These are phyloP conservation scores for Gentiana dahurica DNA, from an alignment of 257 asterid genomes.

Conservation along the genomic window DNA sequence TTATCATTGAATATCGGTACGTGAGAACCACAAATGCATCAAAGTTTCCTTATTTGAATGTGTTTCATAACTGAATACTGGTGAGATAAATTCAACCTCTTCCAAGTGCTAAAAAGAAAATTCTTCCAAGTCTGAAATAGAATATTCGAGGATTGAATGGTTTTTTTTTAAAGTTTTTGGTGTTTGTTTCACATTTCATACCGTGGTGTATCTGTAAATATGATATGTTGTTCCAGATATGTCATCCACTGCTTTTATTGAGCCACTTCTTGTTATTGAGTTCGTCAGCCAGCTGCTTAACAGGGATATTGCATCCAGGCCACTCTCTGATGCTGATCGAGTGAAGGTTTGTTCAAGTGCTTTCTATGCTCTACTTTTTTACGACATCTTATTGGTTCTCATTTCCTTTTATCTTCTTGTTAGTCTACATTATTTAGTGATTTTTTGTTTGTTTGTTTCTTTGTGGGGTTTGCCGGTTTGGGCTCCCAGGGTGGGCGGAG, in stretches of 20 bases:
- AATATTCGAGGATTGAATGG: not conserved
- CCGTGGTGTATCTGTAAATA: not conserved
- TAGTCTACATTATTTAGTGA: no score
- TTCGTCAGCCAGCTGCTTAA: conserved; percentile 79
- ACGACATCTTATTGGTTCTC: not conserved
- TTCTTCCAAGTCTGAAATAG: no score
- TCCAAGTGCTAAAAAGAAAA: no score
- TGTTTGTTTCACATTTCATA: not conserved
- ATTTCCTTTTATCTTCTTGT: no score
- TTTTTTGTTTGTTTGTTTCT: no score
- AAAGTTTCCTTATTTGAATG: no score
- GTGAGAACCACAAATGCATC: not conserved
- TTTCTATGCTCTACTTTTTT: no score
- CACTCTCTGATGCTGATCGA: conserved; percentile 89
- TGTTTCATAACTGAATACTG: not conserved
- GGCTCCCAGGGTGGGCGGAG: no score
- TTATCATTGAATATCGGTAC: conserved; percentile 84
- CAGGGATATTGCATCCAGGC: conserved; percentile 66
- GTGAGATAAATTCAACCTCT: not conserved
- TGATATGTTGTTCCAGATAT: conserved; percentile 45
- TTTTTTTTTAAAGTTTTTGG: not conserved
- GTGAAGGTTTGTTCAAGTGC: conserved; percentile 51
- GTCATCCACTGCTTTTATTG: conserved; percentile 97
- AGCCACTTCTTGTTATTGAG: conserved; percentile 84
- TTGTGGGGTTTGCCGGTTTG: no score